A percentile compares a stretch with the other conserved stretches of the same genome.
These are phyloP conservation scores for Cytospora piceae DNA, from an alignment of 2,329 filamentous ascomycete genomes.

Conservation along the genomic window DNA sequence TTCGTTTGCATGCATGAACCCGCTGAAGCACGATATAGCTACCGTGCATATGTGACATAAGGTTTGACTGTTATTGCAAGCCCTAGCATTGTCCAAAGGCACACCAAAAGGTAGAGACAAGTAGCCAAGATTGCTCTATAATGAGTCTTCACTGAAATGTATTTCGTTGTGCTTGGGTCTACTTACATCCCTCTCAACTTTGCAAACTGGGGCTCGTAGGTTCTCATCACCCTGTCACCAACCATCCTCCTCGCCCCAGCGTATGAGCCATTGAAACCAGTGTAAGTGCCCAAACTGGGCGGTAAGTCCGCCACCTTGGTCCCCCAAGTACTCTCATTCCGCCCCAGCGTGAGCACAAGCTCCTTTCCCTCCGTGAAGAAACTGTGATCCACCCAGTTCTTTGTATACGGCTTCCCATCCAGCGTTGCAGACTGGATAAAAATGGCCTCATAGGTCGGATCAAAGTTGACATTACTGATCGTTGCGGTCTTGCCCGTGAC, in stretches of 20 bases:
- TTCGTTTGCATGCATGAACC: background rate
- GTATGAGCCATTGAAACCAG: constrained; percentile 36
- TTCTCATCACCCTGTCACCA: background rate
- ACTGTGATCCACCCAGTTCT: constrained; percentile 69
- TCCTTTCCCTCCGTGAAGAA: constrained; percentile 69
- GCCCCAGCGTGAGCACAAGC: constrained; percentile 64
- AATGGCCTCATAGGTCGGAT: constrained; percentile 58
- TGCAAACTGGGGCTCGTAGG: constrained; percentile 13
- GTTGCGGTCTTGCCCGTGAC: constrained; percentile 63
- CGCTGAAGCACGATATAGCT: no score
- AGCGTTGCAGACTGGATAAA: constrained; percentile 69
- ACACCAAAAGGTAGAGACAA: no score
- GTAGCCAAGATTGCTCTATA: no score
- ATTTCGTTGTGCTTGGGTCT: background rate
- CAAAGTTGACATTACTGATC: constrained; percentile 65
- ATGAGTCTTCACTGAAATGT: background rate
- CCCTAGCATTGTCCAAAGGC: no score
- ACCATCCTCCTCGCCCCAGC: constrained; percentile 9
- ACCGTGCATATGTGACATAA: no score
- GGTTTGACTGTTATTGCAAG: no score
- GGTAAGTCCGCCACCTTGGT: constrained; percentile 62
- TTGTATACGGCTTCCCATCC: constrained; percentile 62
- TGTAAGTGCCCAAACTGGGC: constrained; percentile 55
- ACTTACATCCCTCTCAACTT: background rate
- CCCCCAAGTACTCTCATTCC: constrained; percentile 67